Conservation (phyloP, 441 rosid species). For the Pelargonium hybrid region DNA sequence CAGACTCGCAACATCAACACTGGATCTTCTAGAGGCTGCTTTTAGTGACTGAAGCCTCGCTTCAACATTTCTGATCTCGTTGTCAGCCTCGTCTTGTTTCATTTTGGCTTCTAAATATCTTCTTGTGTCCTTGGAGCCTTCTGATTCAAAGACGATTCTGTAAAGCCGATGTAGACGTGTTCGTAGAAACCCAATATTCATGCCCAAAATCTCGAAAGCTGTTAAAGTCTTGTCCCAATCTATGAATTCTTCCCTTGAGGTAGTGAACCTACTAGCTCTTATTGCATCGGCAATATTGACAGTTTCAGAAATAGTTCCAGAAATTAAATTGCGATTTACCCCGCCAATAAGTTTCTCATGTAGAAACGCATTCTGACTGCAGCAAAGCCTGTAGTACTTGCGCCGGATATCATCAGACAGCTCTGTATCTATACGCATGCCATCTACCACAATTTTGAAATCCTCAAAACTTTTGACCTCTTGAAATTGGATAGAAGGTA, state of each 20-base stretch:
- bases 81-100: slow-evolving; percentile 22
- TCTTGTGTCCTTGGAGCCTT: slow-evolving; percentile 35
- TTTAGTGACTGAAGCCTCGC: slow-evolving; percentile 44
- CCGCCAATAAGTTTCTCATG: slow-evolving; percentile 42
- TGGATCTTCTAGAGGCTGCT: slow-evolving; percentile 26
- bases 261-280: slow-evolving; percentile 36
- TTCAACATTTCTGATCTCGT: slow-evolving; percentile 39
- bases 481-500: slow-evolving; percentile 34
- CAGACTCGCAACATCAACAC: slow-evolving; percentile 29
- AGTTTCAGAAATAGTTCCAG: slow-evolving; percentile 46
- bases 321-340: slow-evolving; percentile 36
- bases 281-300: slow-evolving; percentile 48
- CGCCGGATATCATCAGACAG: slow-evolving; percentile 38
- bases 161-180: slow-evolving; percentile 35
- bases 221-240: slow-evolving; percentile 50
- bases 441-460: slow-evolving; percentile 41
- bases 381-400: slow-evolving; percentile 49
- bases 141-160: slow-evolving; percentile 40
- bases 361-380: slow-evolving; percentile 47
- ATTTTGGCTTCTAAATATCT: slow-evolving; percentile 43
- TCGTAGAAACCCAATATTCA: slow-evolving; percentile 51
- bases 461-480: slow-evolving; percentile 34
- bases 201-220: slow-evolving; percentile 55
- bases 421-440: slow-evolving; percentile 40
- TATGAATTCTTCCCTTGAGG: slow-evolving; percentile 38